phyloP scores from a whole-genome alignment of 495 filamentous ascomycete species.

The Neohortaea acidophila region DNA sequence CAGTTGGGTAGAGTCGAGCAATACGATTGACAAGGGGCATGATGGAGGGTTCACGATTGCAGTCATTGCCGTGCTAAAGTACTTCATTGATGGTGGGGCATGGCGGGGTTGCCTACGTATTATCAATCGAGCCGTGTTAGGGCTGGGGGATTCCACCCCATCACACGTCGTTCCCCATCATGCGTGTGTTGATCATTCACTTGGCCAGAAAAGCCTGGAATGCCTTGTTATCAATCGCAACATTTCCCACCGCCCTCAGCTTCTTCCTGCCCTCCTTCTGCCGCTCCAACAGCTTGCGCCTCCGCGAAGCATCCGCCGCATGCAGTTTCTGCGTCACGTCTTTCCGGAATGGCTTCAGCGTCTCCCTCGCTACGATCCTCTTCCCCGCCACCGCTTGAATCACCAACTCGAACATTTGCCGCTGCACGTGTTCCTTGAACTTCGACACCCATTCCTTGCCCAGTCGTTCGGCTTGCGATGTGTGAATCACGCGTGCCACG shows the following conservation, averaged over 20 bases:
- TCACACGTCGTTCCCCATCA: neutral
- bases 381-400: conserved; percentile 84
- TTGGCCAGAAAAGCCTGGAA: conserved; percentile 81
- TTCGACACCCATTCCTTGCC: conserved; percentile 83
- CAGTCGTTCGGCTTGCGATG: conserved; percentile 56
- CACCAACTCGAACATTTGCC: conserved; percentile 91
- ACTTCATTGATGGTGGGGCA: too few relatives aligned
- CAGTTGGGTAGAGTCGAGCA: too few relatives aligned
- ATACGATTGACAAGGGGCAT: too few relatives aligned
- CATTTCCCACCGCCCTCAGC: conserved; percentile 56
- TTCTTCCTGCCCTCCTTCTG: conserved; percentile 94
- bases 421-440: conserved; percentile 91
- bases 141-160: too few relatives aligned
- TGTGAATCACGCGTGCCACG: conserved; percentile 76
- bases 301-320: conserved; percentile 67
- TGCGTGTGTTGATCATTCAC: conserved; percentile 25
- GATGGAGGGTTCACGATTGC: too few relatives aligned
- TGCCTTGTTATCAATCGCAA: conserved; percentile 81
- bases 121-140: too few relatives aligned
- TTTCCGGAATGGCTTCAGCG: conserved; percentile 92
- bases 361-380: conserved; percentile 78
- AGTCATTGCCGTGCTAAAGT: too few relatives aligned
- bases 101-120: too few relatives aligned
- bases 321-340: conserved; percentile 89
- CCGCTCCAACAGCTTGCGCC: conserved; percentile 82